Evolutionary conservation across 345 rosid genomes (phyloP), one percentile per base, ranked within the genome.

Genomic region (Xanthoceras sorbifolium): DNA sequence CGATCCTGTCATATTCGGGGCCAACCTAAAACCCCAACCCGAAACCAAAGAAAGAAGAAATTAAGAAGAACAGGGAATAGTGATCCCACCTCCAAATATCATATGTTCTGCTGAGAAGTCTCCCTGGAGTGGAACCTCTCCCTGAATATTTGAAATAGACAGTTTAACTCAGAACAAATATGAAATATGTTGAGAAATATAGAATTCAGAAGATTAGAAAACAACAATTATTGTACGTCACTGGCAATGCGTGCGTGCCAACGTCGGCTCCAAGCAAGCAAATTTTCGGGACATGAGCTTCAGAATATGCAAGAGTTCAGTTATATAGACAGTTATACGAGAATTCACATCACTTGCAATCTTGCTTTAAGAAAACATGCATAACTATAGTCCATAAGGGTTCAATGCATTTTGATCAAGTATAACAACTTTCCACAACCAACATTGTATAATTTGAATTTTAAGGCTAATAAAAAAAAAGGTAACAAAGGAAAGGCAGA

Each of bases 31-130:
- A 46, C 52, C 12, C 12, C 52, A 5, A n/a, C 3, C 28, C 62
- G 11, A 23, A 50, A 57, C 29, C 5, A 22, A 67, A 23, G 68
- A 11, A 69, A 32, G 29, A 54, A 55, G 69, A 40, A 12, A 18
- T 11, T 6, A 62, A 7, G 4, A 28, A 2, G 11, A 6, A 78
- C 28, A 42, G 18, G 26, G 28, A 55, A 71, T 20, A 64, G 32
- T 28, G 67, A 17, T 48, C 64, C 62, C 75, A 94, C 99, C 98
- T 90, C 99, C 98, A 83, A 89, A 93, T 81, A 95, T 95, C 98
- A 94, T 91, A 80, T 93, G 97, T 69, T 95, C 97, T 0, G 98
- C 98, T 12, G 97, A 93, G 77, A 95, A 95, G 85, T 93, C 99
- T 65, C 98, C 98, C 79, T 94, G 98, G 40, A 94, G 94, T 66